Base-by-base conservation (phyloP, 306 rosid species). In the Oemleria cerasiformis region DNA sequence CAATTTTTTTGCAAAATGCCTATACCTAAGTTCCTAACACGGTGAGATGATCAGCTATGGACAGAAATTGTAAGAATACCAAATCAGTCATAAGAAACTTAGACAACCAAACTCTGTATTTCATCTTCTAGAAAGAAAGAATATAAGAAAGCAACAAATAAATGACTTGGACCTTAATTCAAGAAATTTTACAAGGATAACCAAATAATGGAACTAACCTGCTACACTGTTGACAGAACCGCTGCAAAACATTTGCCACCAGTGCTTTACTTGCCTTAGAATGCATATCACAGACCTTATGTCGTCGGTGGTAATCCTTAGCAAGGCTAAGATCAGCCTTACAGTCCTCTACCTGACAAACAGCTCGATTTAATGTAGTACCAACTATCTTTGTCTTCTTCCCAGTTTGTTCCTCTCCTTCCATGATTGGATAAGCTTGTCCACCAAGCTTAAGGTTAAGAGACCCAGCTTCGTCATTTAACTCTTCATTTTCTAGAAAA, bases 141-240 rank as follows among this genome's bases (percentile, higher is more conserved):
- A 11, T 45, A 30, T 8, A 47, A 61, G 65, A 42, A 45, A 70
- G 11, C 40, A 62, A 55, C 51, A 8, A 42, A 55, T 49, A 38
- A 49, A 65, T 53, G 74, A 71, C 44, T 65, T 51, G 57, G 38
- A 80, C 8, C 20, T 16, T 11, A 14, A 34, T 53, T 56, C 17
- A 68, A 16, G 53, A 69, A 47, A 56, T 53, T 54, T 63, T 67
- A 62, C 60, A 77, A 67, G 17, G 11, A 38, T 12, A 75, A 55
- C 41, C 51, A 59, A 53, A 70, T 50, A 39, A 9, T 57, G 56
- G 63, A 79, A 73, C 84, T 76, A 71, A 88, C 99, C 99, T 85
- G 72, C 99, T 94, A 74, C 99, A 94, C 73, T 94, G 99, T 68
- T 94, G 99, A 77, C 99, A 94, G 79, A 94, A 94, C 41, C 99